A percentile compares a stretch with the other conserved stretches of the same genome.
phyloP scores from a whole-genome alignment of 495 filamentous ascomycete genomes.

The Jackrogersella minutella region DNA sequence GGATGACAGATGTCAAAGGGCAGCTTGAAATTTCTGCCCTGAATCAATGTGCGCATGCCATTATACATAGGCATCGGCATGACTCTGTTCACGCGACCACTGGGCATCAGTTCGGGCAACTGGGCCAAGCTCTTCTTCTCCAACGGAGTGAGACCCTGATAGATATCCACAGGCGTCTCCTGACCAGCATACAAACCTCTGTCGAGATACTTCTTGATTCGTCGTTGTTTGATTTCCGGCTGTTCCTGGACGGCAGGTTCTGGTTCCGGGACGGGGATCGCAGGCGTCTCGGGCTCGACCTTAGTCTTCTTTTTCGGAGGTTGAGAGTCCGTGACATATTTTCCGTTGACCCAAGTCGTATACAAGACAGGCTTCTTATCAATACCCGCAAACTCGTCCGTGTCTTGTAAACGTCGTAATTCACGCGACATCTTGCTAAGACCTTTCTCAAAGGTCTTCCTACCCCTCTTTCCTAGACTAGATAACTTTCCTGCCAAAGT shows the following conservation, averaged over 20 bases:
- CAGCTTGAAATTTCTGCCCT: slow-evolving; percentile 80
- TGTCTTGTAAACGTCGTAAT: slow-evolving; percentile 58
- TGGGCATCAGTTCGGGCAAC: slow-evolving; percentile 56
- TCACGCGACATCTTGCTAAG: slow-evolving; percentile 54
- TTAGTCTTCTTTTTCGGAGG: slow-evolving; percentile 55
- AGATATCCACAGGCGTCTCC: slow-evolving; percentile 64
- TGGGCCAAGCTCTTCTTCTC: slow-evolving; percentile 70
- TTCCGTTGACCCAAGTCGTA: slow-evolving; percentile 64
- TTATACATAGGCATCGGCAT: slow-evolving; percentile 54
- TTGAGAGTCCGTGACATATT: slow-evolving; percentile 48
- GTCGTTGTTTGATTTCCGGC: slow-evolving; percentile 51
- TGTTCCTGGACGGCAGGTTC: slow-evolving; percentile 49
- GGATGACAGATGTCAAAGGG: slow-evolving; percentile 91
- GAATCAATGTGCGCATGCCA: slow-evolving; percentile 64
- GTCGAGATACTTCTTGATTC: slow-evolving; percentile 75
- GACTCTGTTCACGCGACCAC: slow-evolving; percentile 52
- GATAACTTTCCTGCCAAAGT: slow-evolving; percentile 55
- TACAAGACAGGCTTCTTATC: slow-evolving; percentile 58
- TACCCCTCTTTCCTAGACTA: slow-evolving; percentile 53
- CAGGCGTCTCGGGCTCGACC: slow-evolving; percentile 48
- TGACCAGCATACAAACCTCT: slow-evolving; percentile 94
- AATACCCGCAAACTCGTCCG: slow-evolving; percentile 61
- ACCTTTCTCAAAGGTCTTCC: slow-evolving; percentile 54
- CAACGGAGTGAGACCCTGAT: slow-evolving; percentile 61
- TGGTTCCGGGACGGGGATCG: slow-evolving; percentile 55